Evolutionary conservation across 148 eudicot genomes (phyloP), one percentile per base, ranked within the genome.

Genomic region (Drosera capensis): DNA sequence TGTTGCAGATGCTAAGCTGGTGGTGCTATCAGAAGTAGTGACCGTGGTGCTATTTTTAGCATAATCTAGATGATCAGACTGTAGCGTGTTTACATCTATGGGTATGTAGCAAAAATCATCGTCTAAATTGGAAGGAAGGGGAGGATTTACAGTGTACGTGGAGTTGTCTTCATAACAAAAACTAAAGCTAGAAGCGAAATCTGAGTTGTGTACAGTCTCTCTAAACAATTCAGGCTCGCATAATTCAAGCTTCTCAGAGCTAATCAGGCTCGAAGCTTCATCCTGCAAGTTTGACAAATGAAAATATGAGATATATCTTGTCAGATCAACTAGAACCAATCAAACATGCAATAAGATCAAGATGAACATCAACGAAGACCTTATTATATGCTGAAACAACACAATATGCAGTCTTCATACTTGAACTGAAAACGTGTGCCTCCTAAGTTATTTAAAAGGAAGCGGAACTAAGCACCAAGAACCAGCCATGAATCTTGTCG

Each of bases 201-300:
- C 94, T 0, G 82, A 68, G 51, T 68, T 71, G 28, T 77, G 84
- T 25, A 83, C 23, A 1, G 94, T 52, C 20, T 76, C 84, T 0
- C 58, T 52, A 38, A 79, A 79, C 38, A 87, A 43, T 28, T 82
- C 88, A 1, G 82, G 56, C 30, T 87, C 76, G 49, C 72, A 74
- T 2, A 82, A 66, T 1, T 82, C 85, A 1, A 82, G 64, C 0
- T 76, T 47, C 57, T 76, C 82, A 48, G 70, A 70, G 52, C 60
- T 71, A 23, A 73, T 43, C 0, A 85, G 90, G 61, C 79, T 71
- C 11, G 82, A 68, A 25, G 79, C 47, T 9, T 74, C 80, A 30
- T 82, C 82, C 96, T 86, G 73, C 72, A 68, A 24, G 29, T 25
- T 14, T 52, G 11, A 21, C 40, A 28, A 49, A 25, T 19, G 40